These are phyloP conservation scores for Penicillium sumatraense DNA, from an alignment of 2,329 filamentous ascomycete genomes.

Conservation along the genomic window DNA sequence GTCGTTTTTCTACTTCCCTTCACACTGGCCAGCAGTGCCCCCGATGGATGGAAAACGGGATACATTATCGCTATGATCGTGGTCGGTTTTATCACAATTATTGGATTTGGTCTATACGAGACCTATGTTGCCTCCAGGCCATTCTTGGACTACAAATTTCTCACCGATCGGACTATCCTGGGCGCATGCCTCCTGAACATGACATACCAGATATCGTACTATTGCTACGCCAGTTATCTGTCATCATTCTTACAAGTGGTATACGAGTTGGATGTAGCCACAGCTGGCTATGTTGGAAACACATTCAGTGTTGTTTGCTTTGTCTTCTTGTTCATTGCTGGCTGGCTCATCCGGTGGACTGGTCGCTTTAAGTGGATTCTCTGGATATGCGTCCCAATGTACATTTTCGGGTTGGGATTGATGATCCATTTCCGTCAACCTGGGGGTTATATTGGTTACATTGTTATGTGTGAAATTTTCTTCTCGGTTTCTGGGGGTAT, in stretches of 20 bases:
- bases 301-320: constrained; percentile 58
- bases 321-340: constrained; percentile 59
- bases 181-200: constrained; percentile 33
- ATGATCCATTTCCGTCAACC: constrained; percentile 60
- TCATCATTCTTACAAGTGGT: constrained; percentile 32
- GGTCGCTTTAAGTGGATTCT: constrained; percentile 59
- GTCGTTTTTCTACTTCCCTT: constrained; percentile 67
- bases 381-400: constrained; percentile 58
- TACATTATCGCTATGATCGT: constrained; percentile 55
- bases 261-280: constrained; percentile 34
- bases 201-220: constrained; percentile 35
- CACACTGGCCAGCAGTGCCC: constrained; percentile 49
- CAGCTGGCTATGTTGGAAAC: constrained; percentile 50
- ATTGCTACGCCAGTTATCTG: constrained; percentile 36
- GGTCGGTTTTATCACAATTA: constrained; percentile 57
- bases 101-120: constrained; percentile 60
- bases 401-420: constrained; percentile 57
- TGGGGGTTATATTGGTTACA: constrained; percentile 54
- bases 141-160: constrained; percentile 60
- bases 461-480: constrained; percentile 63
- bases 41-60: constrained; percentile 44
- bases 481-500: constrained; percentile 59
- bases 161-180: constrained; percentile 29
- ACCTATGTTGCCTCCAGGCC: constrained; percentile 56
- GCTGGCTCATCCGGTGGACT: constrained; percentile 54